A percentile compares a stretch with the other conserved stretches of the same genome.
Conservation (phyloP, 306 rosid species). For the Arachis hypogaea region DNA sequence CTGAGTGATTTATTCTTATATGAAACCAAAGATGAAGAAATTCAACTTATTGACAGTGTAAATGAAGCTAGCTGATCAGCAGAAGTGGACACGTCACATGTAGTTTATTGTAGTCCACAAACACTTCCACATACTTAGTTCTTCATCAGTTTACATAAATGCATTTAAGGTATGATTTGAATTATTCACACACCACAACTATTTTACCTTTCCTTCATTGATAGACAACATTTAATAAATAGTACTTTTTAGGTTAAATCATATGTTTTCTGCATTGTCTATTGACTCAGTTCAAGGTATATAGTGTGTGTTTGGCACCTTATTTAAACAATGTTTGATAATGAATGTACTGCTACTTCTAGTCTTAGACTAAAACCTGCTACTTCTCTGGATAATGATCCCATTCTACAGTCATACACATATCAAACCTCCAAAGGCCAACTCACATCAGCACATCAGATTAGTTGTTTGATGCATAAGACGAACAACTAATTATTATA, state of each 20-base stretch:
- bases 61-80: too few species aligned
- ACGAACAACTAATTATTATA: not conserved
- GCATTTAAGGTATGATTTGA: not conserved
- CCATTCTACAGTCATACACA: not conserved
- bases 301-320: not conserved
- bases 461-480: not conserved
- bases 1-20: too few species aligned
- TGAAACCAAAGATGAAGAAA: too few species aligned
- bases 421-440: not conserved
- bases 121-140: too few species aligned
- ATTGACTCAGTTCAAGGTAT: not conserved
- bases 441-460: conserved; percentile 15
- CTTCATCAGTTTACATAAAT: too few species aligned
- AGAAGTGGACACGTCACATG: too few species aligned
- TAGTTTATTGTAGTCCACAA: too few species aligned
- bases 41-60: too few species aligned
- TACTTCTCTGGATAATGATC: not conserved
- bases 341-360: not conserved
- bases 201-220: not conserved
- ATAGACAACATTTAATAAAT: not conserved
- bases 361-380: not conserved
- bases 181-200: not conserved
- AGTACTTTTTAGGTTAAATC: not conserved
- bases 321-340: not conserved
- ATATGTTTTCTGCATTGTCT: not conserved